Evolutionary conservation across 1,284 basidiomycete species (phyloP), one percentile per base, ranked within the genome.

Genomic region (Anthracocystis walkeri): DNA sequence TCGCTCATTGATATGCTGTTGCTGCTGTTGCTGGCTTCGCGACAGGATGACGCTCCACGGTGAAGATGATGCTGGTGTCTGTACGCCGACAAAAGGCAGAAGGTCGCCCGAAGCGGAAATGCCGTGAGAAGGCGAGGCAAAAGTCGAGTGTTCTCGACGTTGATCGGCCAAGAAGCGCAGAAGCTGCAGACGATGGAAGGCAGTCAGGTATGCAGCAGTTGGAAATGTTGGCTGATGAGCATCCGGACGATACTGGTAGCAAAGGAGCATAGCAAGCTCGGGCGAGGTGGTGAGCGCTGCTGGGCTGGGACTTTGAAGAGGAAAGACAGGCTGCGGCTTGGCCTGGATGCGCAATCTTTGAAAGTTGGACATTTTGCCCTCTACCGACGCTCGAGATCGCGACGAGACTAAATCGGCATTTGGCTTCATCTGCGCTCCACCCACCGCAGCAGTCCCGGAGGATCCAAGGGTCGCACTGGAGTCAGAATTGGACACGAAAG

Each of bases 231-330:
- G 1, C 25, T 58, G 53, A 7, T 42, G 23, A 2, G 66, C 25
- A 29, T 38, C 33, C 16, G 40, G 31, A 29, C 55, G 68, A 27
- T 55, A 62, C 46, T 70, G 68, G 58, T 77, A 70, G 62, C 64
- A 69, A 3, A 52, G 42, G n/a, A 75, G 63, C 68, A 69, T 62
- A 45, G 76, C 71, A 7, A 78, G 68, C 58, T 78, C 76, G 0
- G 76, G 76, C 2, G 76, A 78, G n/a, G 76, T 59, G 18, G 72
- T 72, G 8, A 78, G 45, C 12, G 76, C 72, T 7, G 68, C 53
- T 3, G 68, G 59, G 20, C 53, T 55, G 1, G 55, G 57, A 5
- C 12, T 12, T 21, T 54, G 44, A 2, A 59, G 29, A 8, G 74
- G 74, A 31, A 76, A 76, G 25, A 53, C 38, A n/a, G 54, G 35